A percentile compares a stretch with the other conserved stretches of the same genome.
phyloP scores from a whole-genome alignment of 2,329 filamentous ascomycete genomes.

The Catunica adiposa region DNA sequence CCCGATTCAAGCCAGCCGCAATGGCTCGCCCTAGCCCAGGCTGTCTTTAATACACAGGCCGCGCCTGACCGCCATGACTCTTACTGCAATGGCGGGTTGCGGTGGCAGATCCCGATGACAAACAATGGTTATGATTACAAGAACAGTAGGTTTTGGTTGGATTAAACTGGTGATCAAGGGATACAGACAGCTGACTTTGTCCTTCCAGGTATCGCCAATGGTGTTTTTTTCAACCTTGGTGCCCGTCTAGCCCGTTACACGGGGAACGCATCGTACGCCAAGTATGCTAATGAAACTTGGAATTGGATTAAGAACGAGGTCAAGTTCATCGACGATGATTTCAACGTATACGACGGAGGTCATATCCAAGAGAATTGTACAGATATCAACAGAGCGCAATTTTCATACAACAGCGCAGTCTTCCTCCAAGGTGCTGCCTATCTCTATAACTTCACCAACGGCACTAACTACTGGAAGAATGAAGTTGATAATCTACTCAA shows the following conservation, averaged over 20 bases:
- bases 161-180: not conserved
- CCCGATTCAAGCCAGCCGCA: slow-evolving; percentile 36
- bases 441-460: slow-evolving; percentile 35
- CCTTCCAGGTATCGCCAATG: slow-evolving; percentile 39
- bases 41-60: slow-evolving; percentile 49
- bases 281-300: slow-evolving; percentile 39
- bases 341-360: slow-evolving; percentile 43
- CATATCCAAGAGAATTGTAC: slow-evolving; percentile 35
- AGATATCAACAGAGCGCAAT: slow-evolving; percentile 34
- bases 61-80: slow-evolving; percentile 44
- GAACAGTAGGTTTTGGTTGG: slow-evolving; percentile 29
- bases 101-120: slow-evolving; percentile 63
- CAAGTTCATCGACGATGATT: slow-evolving; percentile 37
- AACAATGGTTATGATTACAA: slow-evolving; percentile 67
- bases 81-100: slow-evolving; percentile 50
- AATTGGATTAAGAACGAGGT: slow-evolving; percentile 34
- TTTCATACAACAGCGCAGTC: slow-evolving; percentile 38
- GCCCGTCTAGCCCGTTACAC: slow-evolving; percentile 59
- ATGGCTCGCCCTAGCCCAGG: slow-evolving; percentile 51
- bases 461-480: slow-evolving; percentile 31
- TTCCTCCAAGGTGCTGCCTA: slow-evolving; percentile 38
- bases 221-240: slow-evolving; percentile 46
- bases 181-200: not conserved
- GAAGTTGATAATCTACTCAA: slow-evolving; percentile 35
- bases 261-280: slow-evolving; percentile 44